A percentile compares a stretch with the other conserved stretches of the same genome.
Evolutionary conservation across 75 land plant species (phyloP).

Genomic region (Pseudotsuga menziesii): DNA sequence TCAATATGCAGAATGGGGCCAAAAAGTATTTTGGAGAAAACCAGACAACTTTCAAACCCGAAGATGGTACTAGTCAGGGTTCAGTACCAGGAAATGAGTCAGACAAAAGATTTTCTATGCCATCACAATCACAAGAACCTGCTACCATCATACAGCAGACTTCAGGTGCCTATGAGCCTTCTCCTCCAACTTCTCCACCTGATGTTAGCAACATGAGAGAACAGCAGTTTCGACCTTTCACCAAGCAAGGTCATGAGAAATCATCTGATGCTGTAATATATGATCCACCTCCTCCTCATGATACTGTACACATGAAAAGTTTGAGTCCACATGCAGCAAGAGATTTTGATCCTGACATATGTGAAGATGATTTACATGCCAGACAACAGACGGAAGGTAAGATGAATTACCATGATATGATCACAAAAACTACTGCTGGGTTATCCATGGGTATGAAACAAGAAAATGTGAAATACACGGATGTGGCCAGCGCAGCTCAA

Average conservation of each 20-base stretch:
- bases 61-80: not conserved
- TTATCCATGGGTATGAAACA: not conserved
- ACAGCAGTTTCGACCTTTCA: not conserved
- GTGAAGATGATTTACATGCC: constrained; percentile 1
- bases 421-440: not conserved
- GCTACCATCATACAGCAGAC: not conserved
- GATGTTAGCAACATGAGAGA: not conserved
- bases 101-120: not conserved
- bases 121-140: constrained; percentile 7
- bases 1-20: not conserved
- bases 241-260: not conserved
- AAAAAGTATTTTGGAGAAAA: not conserved
- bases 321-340: not conserved
- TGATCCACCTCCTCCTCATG: not conserved
- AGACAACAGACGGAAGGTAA: not conserved
- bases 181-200: not conserved
- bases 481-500: constrained; percentile 64
- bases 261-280: not conserved
- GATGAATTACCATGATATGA: not conserved
- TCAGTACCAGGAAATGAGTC: not conserved
- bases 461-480: constrained; percentile 26
- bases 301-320: not conserved
- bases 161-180: not conserved
- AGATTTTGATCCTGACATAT: not conserved
- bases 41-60: not conserved